Evolutionary conservation across 2,329 filamentous ascomycete species (phyloP).

Genomic region (Alternaria postmessia): DNA sequence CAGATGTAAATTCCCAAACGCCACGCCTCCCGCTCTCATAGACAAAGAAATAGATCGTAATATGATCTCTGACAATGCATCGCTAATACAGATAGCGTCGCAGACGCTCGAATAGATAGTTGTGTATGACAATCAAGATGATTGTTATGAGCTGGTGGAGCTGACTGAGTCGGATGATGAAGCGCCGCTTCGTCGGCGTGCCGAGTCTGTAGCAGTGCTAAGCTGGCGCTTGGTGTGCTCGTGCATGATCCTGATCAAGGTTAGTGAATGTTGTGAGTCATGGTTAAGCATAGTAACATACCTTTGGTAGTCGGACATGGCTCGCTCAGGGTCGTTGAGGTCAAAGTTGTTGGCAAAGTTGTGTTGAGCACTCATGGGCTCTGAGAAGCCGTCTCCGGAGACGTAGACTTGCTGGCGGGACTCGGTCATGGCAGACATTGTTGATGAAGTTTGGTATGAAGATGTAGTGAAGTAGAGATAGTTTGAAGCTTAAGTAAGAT

Average conservation of each 20-base stretch:
- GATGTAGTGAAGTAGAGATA: background rate
- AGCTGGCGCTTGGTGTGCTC: constrained; percentile 61
- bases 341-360: constrained; percentile 57
- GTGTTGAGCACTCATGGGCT: constrained; percentile 53
- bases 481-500: background rate
- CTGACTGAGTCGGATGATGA: constrained; percentile 27
- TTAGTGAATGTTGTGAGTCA: constrained; percentile 20
- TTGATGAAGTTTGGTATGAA: background rate
- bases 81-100: constrained; percentile 10
- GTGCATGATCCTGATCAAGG: constrained; percentile 55
- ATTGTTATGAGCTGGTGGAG: constrained; percentile 30
- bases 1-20: constrained; percentile 9
- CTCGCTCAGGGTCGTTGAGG: constrained; percentile 46
- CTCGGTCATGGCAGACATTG: constrained; percentile 35
- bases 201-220: constrained; percentile 55
- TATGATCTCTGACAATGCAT: constrained; percentile 8
- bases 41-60: background rate
- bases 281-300: constrained; percentile 31
- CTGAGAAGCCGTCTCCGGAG: constrained; percentile 48
- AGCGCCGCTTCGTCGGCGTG: constrained; percentile 48
- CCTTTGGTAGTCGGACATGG: constrained; percentile 57
- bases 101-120: constrained; percentile 7
- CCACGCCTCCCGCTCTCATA: constrained; percentile 8
- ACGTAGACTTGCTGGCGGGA: constrained; percentile 46
- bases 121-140: background rate